Evolutionary conservation across 345 rosid genomes (phyloP), one percentile per base, ranked within the genome.

Genomic region (Noccaea caerulescens): DNA sequence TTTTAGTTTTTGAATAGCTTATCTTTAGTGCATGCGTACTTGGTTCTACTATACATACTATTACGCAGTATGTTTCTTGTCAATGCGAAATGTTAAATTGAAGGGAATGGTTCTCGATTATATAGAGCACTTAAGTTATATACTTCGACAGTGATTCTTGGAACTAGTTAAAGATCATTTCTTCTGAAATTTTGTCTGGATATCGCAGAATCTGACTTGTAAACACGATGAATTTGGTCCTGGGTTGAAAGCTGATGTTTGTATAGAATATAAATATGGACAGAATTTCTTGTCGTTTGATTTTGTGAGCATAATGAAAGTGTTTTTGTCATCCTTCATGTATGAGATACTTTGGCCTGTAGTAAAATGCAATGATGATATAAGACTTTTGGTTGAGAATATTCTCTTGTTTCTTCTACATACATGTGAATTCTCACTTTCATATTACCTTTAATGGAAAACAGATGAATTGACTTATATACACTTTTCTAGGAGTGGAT

Each of bases 401-500:
- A 38, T 33, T 55, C 23, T 14, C 57, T 34, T 34, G 30, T 5
- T 66, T 65, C 12, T 8, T 55, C 36, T 13, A 33, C 10, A 9
- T 44, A 49, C 18, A n/a, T 49, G 23, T 27, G 12, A 30, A 50
- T 36, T 30, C 53, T 14, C 41, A 59, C 56, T 49, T 73, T 46
- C 49, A 7, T 44, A 13, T 37, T n/a, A 16, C 20, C 30, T 14
- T 62, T 7, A 51, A 11, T 47, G 7, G 55, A 7, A 32, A 67
- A 68, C 36, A 43, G 30, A 32, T 44, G 16, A 58, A 36, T 47
- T 49, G 39, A 43, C 47, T 60, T 51, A 10, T 49, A 43, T 64
- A 18, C 54, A 23, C 32, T 63, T 71, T 46, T 57, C 42, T 81
- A 86, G 87, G 86, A 74, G 72, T 69, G 82, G 84, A 43, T 72